A percentile compares a stretch with the other conserved stretches of the same genome.
Conservation (phyloP, 176 grass and related monocot species). For the Otatea glauca region DNA sequence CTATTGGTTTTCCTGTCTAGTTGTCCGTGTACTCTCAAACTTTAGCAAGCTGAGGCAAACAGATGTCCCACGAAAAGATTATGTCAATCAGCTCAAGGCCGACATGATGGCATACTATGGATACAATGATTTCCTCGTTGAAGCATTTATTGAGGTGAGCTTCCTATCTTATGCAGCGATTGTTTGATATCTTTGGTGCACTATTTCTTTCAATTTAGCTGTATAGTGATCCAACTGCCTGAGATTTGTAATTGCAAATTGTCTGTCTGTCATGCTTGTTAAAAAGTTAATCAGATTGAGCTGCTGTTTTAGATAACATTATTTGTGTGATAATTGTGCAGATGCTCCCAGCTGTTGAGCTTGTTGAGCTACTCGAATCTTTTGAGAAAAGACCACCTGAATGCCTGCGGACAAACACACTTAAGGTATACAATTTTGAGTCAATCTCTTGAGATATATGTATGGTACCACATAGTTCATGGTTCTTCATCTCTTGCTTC, state of each 20-base stretch:
- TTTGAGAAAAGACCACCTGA: slow-evolving; percentile 97
- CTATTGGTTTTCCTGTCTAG: slow-evolving; percentile 55
- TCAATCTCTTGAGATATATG: slow-evolving; percentile 7
- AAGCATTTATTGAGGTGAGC: slow-evolving; percentile 77
- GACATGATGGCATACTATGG: slow-evolving; percentile 95
- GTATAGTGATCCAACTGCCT: slow-evolving; percentile 8
- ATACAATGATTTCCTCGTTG: slow-evolving; percentile 92
- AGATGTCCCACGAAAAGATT: slow-evolving; percentile 80
- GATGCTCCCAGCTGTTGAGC: slow-evolving; percentile 92
- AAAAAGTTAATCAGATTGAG: not conserved
- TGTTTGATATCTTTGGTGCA: slow-evolving; percentile 16
- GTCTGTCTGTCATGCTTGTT: slow-evolving; percentile 20
- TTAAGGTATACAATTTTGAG: slow-evolving; percentile 65
- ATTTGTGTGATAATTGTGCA: slow-evolving; percentile 30
- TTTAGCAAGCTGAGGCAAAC: slow-evolving; percentile 79
- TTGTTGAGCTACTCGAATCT: slow-evolving; percentile 87
- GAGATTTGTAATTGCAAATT: slow-evolving; percentile 15
- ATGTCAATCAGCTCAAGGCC: slow-evolving; percentile 79
- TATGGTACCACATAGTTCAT: slow-evolving; percentile 6
- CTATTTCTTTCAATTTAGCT: not conserved
- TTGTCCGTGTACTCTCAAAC: slow-evolving; percentile 94
- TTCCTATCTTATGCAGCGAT: slow-evolving; percentile 38
- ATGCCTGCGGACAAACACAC: slow-evolving; percentile 84
- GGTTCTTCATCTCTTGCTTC: not conserved
- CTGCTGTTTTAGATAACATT: slow-evolving; percentile 6